Evolutionary conservation across 768 basidiomycete genomes (phyloP), one percentile per base, ranked within the genome.

Genomic region (Tylopilus rubrobrunneus): DNA sequence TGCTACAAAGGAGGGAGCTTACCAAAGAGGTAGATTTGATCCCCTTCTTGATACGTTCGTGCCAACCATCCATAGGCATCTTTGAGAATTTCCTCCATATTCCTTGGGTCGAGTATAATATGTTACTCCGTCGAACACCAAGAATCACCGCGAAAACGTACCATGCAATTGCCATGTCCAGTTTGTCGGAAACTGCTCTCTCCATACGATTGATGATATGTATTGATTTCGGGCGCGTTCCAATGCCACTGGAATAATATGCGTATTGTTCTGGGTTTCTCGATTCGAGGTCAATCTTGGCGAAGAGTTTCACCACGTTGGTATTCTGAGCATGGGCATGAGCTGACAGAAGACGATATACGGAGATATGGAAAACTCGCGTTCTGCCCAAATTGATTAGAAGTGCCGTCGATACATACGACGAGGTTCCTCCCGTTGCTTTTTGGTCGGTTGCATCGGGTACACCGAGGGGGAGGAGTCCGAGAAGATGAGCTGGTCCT

Each of bases 91-190:
- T 60, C 58, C 39, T 70, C 64, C 50, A 75, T 67, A 8, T 34
- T 12, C 33, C 33, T 34, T 1, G 1, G 4, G 5, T 34, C 33
- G 12, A 34, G 33, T 34, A 34, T 34, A 34, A 11, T 34, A 34
- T 34, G 9, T 12, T 5, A 34, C 4, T 12, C 33, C 33, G 33
- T 34, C 33, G 4, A 34, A 34, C 9, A 34, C 11, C 12, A 12
- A 34, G 10, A 12, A 34, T 12, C 9, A 12, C 12, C 11, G 5
- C 5, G 4, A 34, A 37, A 69, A 69, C 64, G 3, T 21, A 76
- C 75, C 67, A 68, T 36, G 72, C 76, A 51, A 76, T 58, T 0
- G 70, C 74, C 57, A 73, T 50, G 52, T 74, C 74, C 15, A 74
- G 53, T 21, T 49, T 63, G 40, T 72, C 58, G 8, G 56, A 48